These are phyloP conservation scores for Annona squamosa DNA, from an alignment of 164 flowering plant species.

Conservation along the genomic window DNA sequence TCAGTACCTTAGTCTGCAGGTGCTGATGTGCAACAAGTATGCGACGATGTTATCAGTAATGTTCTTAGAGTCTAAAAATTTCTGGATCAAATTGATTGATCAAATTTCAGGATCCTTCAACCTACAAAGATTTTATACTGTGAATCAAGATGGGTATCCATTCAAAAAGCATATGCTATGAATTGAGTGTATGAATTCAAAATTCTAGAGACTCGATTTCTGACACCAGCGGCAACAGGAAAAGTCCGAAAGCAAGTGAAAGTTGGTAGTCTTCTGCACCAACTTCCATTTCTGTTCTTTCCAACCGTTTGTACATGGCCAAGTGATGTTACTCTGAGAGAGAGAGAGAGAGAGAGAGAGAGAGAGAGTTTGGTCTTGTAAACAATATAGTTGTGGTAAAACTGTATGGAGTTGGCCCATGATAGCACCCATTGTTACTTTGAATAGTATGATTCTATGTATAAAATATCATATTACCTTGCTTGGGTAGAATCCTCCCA, in stretches of 20 bases:
- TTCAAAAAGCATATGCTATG: no score
- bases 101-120: no score
- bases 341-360: neutral
- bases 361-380: neutral
- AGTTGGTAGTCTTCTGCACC: neutral
- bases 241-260: neutral
- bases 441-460: neutral
- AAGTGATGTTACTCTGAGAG: neutral
- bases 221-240: neutral
- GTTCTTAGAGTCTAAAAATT: no score
- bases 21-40: no score
- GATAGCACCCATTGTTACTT: neutral
- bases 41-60: no score
- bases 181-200: neutral
- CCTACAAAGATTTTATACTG: no score
- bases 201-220: neutral
- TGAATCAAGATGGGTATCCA: no score
- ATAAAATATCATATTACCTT: neutral
- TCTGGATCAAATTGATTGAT: no score
- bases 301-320: neutral
- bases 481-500: neutral
- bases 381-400: neutral
- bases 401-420: constrained; percentile 1
- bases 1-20: no score
- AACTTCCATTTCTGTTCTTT: neutral